A percentile compares a stretch with the other conserved stretches of the same genome.
These are phyloP conservation scores for Torulaspora quercuum DNA, from an alignment of 805 yeast genomes.

Conservation along the genomic window DNA sequence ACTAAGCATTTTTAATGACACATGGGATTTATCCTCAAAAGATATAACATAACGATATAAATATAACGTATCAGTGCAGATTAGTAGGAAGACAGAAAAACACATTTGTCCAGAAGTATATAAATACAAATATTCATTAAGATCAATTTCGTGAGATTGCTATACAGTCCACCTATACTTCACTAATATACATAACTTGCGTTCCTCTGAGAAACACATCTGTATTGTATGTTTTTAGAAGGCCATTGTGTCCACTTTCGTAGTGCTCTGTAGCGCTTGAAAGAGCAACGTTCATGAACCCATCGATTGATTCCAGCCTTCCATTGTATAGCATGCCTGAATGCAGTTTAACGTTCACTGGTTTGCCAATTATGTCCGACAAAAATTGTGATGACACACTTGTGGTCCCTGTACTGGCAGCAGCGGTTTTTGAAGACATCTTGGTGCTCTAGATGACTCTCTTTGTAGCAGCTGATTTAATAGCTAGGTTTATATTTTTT, in stretches of 20 bases:
- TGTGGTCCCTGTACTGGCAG: constrained; percentile 6
- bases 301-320: constrained; percentile 82
- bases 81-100: too few species aligned
- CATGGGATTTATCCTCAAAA: too few species aligned
- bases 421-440: constrained; percentile 8
- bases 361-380: constrained; percentile 70
- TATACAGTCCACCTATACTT: constrained; percentile 18
- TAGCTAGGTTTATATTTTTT: too few species aligned
- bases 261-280: constrained; percentile 66
- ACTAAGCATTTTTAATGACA: constrained; percentile 18
- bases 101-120: too few species aligned
- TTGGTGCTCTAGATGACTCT: too few species aligned
- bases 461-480: too few species aligned
- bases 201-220: constrained; percentile 39
- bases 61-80: too few species aligned
- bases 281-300: constrained; percentile 92
- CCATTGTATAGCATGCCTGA: constrained; percentile 86
- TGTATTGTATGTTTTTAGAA: constrained; percentile 31
- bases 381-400: constrained; percentile 73
- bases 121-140: constrained; percentile 13
- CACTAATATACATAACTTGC: constrained; percentile 38
- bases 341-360: constrained; percentile 77
- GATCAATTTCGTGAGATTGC: constrained; percentile 3
- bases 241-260: constrained; percentile 32
- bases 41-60: too few species aligned